Evolutionary conservation across 2,329 filamentous ascomycete genomes (phyloP).

Genomic region (Calonectria montana): DNA sequence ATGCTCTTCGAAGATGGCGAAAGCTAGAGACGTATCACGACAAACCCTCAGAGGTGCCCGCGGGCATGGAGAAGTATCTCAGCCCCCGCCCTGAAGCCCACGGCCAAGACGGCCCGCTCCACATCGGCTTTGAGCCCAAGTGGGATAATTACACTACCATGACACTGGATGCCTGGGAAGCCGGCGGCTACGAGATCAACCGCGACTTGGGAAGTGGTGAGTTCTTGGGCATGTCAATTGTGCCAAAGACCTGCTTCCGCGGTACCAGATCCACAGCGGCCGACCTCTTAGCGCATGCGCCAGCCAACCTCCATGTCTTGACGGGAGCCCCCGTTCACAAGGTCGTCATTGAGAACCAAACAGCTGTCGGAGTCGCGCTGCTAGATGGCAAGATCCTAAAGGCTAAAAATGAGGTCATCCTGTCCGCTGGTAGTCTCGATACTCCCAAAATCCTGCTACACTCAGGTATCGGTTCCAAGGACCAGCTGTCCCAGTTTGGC

Average conservation of each 20-base stretch:
- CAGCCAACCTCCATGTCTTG: slow-evolving; percentile 21
- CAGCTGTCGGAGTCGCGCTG: slow-evolving; percentile 17
- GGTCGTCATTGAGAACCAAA: slow-evolving; percentile 19
- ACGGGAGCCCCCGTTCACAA: slow-evolving; percentile 22
- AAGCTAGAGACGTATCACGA: slow-evolving; percentile 31
- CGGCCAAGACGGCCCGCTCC: slow-evolving; percentile 24
- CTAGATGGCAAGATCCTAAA: slow-evolving; percentile 19
- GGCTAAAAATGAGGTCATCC: slow-evolving; percentile 26
- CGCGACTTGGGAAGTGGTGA: slow-evolving; percentile 27
- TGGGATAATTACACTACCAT: slow-evolving; percentile 29
- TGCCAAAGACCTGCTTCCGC: slow-evolving; percentile 25
- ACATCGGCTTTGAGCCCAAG: slow-evolving; percentile 27
- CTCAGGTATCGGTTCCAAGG: slow-evolving; percentile 23
- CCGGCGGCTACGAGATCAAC: slow-evolving; percentile 27
- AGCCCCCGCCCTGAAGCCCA: slow-evolving; percentile 21
- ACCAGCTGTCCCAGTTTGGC: slow-evolving; percentile 12
- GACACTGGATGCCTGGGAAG: slow-evolving; percentile 25
- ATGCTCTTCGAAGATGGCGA: slow-evolving; percentile 20
- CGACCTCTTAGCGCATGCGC: slow-evolving; percentile 20
- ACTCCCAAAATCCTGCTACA: slow-evolving; percentile 33
- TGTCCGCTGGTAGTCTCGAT: slow-evolving; percentile 31
- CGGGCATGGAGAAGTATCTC: slow-evolving; percentile 27
- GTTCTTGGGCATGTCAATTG: slow-evolving; percentile 22
- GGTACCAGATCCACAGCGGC: slow-evolving; percentile 26
- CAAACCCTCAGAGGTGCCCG: slow-evolving; percentile 22